A percentile compares a stretch with the other conserved stretches of the same genome.
phyloP scores from a whole-genome alignment of 805 yeast genomes.

The Starmerella stigmatis region DNA sequence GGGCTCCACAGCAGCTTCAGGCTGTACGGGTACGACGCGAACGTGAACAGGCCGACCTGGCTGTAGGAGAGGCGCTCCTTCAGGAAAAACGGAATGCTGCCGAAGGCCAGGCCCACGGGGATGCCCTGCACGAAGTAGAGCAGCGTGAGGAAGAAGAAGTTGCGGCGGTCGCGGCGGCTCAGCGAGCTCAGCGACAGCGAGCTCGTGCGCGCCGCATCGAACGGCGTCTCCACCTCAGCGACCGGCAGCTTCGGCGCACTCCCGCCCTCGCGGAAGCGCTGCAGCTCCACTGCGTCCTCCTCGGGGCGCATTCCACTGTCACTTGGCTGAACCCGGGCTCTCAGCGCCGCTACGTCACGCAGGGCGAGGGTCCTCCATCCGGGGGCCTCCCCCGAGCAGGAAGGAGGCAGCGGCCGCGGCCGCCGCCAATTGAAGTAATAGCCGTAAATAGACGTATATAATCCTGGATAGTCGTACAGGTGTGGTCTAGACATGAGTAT shows the following conservation, averaged over 20 bases:
- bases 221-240: slow-evolving; percentile 5
- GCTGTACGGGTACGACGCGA: slow-evolving; percentile 93
- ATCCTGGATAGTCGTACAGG: too few relatives aligned
- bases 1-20: slow-evolving; percentile 92
- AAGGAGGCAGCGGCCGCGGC: too few relatives aligned
- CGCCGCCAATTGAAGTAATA: too few relatives aligned
- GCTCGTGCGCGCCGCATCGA: neutral
- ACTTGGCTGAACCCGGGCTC: too few relatives aligned
- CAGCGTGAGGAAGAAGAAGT: slow-evolving; percentile 60
- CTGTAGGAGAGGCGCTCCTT: slow-evolving; percentile 76
- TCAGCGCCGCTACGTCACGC: neutral
- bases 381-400: too few relatives aligned
- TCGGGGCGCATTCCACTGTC: neutral
- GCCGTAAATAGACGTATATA: too few relatives aligned
- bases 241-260: slow-evolving; percentile 9
- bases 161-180: slow-evolving; percentile 48
- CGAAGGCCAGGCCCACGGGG: slow-evolving; percentile 92
- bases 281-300: slow-evolving; percentile 6
- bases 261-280: slow-evolving; percentile 12
- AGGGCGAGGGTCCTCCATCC: neutral
- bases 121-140: slow-evolving; percentile 87
- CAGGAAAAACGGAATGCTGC: slow-evolving; percentile 80
- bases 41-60: slow-evolving; percentile 79
- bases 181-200: slow-evolving; percentile 26
- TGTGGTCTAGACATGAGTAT: too few relatives aligned